Evolutionary conservation across 1,139 yeast species (phyloP).

Genomic region (Taphrina betulina): DNA sequence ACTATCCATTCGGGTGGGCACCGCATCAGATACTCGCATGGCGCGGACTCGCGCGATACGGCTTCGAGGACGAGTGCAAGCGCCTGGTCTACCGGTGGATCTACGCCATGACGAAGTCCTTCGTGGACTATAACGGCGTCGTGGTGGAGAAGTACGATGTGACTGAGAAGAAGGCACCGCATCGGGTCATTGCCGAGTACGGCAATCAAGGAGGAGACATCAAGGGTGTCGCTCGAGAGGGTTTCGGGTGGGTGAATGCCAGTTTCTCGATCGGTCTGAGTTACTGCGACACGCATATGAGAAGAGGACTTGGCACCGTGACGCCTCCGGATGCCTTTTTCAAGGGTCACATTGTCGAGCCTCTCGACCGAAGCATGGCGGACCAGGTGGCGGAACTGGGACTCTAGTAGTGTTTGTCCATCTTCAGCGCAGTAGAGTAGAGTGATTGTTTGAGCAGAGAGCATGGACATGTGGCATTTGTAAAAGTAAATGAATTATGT

Average conservation of each 20-base stretch:
- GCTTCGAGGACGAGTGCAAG: conserved; percentile 63
- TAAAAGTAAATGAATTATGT: no score
- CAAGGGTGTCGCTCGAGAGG: conserved; percentile 93
- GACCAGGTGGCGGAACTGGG: no score
- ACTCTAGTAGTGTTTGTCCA: no score
- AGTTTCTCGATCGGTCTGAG: conserved; percentile 75
- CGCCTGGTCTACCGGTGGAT: conserved; percentile 85
- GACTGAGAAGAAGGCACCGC: conserved; percentile 78
- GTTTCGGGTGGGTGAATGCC: conserved; percentile 93
- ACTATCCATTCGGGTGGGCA: conserved; percentile 97
- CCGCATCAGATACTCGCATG: conserved; percentile 96
- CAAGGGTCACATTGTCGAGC: conserved; percentile 18
- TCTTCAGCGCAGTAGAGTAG: no score
- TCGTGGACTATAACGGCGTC: conserved; percentile 90
- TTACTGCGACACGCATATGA: conserved; percentile 65
- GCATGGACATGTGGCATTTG: no score
- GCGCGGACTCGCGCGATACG: conserved; percentile 78
- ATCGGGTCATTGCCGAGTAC: conserved; percentile 90
- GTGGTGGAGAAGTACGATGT: conserved; percentile 96
- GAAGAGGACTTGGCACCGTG: conserved; percentile 75
- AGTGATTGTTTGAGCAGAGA: no score
- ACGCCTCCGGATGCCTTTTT: conserved; percentile 77
- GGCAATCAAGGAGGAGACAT: conserved; percentile 95
- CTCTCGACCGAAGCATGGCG: neutral
- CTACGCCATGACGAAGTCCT: conserved; percentile 83